Conservation (phyloP, 2,329 filamentous ascomycete species). For the Calonectria pteridis region DNA sequence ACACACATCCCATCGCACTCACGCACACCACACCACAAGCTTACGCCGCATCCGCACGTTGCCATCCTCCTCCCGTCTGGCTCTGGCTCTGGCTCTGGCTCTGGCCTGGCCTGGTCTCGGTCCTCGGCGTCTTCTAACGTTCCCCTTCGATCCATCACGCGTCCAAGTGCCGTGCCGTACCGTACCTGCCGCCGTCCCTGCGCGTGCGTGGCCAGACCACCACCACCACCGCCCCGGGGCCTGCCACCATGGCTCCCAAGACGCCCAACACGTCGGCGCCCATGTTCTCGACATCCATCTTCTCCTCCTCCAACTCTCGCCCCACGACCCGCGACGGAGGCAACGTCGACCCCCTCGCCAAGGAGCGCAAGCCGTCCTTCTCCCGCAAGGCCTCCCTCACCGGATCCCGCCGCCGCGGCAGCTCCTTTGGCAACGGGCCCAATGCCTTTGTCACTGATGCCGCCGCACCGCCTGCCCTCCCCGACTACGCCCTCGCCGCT, state of each 20-base stretch:
- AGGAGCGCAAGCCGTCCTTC: conserved; percentile 66
- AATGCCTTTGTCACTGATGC: conserved; percentile 59
- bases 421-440: conserved; percentile 53
- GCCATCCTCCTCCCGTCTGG: conserved; percentile 4
- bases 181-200: background rate
- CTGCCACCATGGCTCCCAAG: conserved; percentile 39
- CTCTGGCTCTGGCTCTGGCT: background rate
- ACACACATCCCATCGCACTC: conserved; percentile 21
- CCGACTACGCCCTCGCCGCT: conserved; percentile 65
- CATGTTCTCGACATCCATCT: conserved; percentile 53
- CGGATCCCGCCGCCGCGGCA: conserved; percentile 57
- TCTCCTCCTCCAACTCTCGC: conserved; percentile 51
- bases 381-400: conserved; percentile 67
- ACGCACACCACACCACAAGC: background rate
- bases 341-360: conserved; percentile 46
- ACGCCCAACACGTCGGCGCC: conserved; percentile 46
- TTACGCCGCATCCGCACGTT: background rate
- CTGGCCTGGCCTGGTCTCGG: conserved; percentile 12
- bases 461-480: conserved; percentile 64
- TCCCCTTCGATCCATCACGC: conserved; percentile 16
- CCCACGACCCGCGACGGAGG: conserved; percentile 55
- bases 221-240: background rate
- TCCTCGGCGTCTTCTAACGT: background rate
- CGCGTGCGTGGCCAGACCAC: conserved; percentile 14
- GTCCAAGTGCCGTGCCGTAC: conserved; percentile 4